Conservation (phyloP, 306 rosid species). For the Cicer pinnatifidum region DNA sequence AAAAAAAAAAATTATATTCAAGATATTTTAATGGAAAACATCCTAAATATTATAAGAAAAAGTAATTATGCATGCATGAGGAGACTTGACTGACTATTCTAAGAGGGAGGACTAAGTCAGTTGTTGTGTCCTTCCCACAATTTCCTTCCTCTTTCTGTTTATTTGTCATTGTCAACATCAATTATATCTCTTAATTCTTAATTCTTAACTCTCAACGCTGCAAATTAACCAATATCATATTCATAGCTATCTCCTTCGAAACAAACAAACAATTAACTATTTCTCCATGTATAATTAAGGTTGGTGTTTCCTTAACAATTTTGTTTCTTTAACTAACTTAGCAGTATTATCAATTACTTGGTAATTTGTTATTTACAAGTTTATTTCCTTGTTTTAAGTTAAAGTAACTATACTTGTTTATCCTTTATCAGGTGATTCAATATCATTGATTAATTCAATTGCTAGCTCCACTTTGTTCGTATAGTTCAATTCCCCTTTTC, state of each 20-base stretch:
- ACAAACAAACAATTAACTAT: not conserved
- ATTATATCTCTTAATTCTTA: not conserved
- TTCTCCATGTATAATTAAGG: slow-evolving; percentile 9
- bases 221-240: not conserved
- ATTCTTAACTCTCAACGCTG: not conserved
- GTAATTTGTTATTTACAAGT: slow-evolving; percentile 6
- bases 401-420: not conserved
- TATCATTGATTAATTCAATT: not conserved
- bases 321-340: slow-evolving; percentile 28
- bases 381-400: not conserved
- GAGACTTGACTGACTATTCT: slow-evolving; percentile 31
- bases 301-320: slow-evolving; percentile 11
- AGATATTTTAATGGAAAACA: too few species aligned
- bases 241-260: too few species aligned
- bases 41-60: too few species aligned
- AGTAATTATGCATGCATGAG: not conserved
- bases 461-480: not conserved
- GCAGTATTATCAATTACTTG: not conserved
- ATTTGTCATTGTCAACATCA: not conserved
- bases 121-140: not conserved
- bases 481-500: slow-evolving; percentile 7
- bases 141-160: slow-evolving; percentile 30
- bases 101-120: slow-evolving; percentile 5
- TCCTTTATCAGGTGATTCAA: slow-evolving; percentile 15
- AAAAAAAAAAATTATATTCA: too few species aligned